Conservation (phyloP, 163 green algal species). For the Prototheca stagnorum region DNA sequence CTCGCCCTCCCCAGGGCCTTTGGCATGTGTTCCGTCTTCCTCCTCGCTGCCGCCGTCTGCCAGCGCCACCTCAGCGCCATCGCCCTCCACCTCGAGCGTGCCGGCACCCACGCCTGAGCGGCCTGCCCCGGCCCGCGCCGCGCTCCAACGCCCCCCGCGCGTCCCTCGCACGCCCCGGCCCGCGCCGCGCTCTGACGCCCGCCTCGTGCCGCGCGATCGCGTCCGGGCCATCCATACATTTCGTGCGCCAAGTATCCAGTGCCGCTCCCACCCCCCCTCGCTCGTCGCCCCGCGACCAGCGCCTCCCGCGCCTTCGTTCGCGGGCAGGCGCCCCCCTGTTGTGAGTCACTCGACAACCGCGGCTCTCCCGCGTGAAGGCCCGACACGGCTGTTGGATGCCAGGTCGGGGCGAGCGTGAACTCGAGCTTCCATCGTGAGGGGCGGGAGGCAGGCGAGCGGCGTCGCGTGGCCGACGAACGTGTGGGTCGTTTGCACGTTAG, state of each 20-base stretch:
- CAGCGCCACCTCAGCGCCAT: conserved; percentile 19
- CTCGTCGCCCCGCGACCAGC: not conserved
- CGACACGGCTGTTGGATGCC: not conserved
- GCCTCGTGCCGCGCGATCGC: not conserved
- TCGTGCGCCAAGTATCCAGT: not conserved
- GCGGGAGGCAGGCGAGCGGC: no score
- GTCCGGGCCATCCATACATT: not conserved
- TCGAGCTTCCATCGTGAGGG: not conserved
- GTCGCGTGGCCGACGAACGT: no score
- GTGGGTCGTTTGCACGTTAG: not conserved
- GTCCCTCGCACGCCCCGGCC: not conserved
- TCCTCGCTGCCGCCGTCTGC: conserved; percentile 18
- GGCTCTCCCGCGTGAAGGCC: not conserved
- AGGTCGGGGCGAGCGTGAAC: not conserved
- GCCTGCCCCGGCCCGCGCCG: not conserved
- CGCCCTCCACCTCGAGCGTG: conserved; percentile 4
- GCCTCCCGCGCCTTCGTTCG: not conserved
- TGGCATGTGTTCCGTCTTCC: conserved; percentile 60
- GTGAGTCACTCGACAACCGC: not conserved
- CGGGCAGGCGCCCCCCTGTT: not conserved
- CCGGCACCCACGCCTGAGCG: conserved; percentile 3
- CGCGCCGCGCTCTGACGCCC: no score
- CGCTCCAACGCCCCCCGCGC: not conserved
- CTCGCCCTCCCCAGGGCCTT: conserved; percentile 85
- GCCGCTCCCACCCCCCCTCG: not conserved